Base-by-base conservation (phyloP, 495 filamentous ascomycete genomes). In the Immersiella caudata region DNA sequence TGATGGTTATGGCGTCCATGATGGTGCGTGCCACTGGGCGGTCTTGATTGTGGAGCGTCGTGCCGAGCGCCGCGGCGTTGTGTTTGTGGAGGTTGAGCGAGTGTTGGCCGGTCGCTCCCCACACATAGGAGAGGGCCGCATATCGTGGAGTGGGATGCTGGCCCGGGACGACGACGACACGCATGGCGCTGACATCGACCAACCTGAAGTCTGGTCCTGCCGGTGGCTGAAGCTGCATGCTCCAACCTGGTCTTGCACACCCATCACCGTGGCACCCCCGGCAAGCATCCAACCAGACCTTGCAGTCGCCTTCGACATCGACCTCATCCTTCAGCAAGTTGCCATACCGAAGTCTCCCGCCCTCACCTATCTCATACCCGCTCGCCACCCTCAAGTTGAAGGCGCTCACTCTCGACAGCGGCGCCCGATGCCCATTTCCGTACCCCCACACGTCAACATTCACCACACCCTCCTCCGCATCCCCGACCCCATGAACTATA, bases 1-100 rank as follows among this genome's bases (percentile, higher is more conserved):
- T 64, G 0, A 77, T 52, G 1, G 54, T 24, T 14, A 77, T 74
- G 9, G 69, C 70, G 24, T 77, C 70, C 18, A 0, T 40, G 16
- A 40, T 59, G 21, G 56, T 59, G 21, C 6, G 6, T 11, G 56
- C 26, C 11, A 59, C 26, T 9, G 21, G 56, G 5, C 56, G 56
- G 56, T 59, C 56, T 7, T 27, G 56, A 22, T 22, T 26, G 21
- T 59, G 8, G 56, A 59, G 56, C 6, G 21, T 26, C 22, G 26
- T 33, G 6, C 21, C 26, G 21, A 59, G 56, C 0, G 21, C 21
- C 12, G 22, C 21, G 7, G 26, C 26, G 56, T 59, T 59, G 21
- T 26, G 22, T 26, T 18, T 26, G 56, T 33, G 21, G 8, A 59
- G 26, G 7, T 59, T 59, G 7, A 59, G 26, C 8, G 56, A 21